phyloP scores from a whole-genome alignment of 202 grass and related monocot species.

The Zizania palustris region DNA sequence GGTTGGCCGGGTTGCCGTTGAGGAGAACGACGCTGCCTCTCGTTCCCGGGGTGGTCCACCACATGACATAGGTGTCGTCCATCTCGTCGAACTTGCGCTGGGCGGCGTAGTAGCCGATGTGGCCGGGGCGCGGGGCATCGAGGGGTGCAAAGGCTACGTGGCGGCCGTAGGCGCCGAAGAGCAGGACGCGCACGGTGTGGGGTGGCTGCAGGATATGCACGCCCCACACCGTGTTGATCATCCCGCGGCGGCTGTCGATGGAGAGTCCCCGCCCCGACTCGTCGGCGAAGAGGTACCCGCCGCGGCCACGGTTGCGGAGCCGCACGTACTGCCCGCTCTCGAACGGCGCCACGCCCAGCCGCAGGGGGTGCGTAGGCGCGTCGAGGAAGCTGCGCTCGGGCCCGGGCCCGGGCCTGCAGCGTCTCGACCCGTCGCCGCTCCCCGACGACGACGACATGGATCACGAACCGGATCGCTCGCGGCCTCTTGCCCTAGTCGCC shows the following conservation, averaged over 20 bases:
- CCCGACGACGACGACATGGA: background rate
- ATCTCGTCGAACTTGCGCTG: slow-evolving; percentile 33
- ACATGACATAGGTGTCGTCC: slow-evolving; percentile 32
- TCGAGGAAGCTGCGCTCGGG: no score
- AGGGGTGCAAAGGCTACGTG: slow-evolving; percentile 18
- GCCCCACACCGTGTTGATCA: slow-evolving; percentile 43
- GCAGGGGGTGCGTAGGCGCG: background rate
- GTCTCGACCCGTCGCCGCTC: background rate
- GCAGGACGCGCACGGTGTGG: slow-evolving; percentile 25
- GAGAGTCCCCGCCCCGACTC: slow-evolving; percentile 39
- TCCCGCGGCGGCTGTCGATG: slow-evolving; percentile 9
- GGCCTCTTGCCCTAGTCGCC: background rate
- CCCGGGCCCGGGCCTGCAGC: no score
- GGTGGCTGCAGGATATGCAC: slow-evolving; percentile 32
- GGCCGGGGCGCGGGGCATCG: background rate
- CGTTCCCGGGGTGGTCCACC: slow-evolving; percentile 31
- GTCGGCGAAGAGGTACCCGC: slow-evolving; percentile 50
- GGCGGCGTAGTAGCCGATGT: slow-evolving; percentile 22
- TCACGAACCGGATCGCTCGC: background rate
- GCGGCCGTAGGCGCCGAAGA: slow-evolving; percentile 47
- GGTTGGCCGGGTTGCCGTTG: slow-evolving; percentile 23
- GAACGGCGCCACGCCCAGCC: slow-evolving; percentile 24
- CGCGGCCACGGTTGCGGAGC: slow-evolving; percentile 49
- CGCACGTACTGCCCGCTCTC: slow-evolving; percentile 50
- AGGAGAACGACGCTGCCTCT: slow-evolving; percentile 40